These are phyloP conservation scores for Besnoitia besnoiti DNA, from an alignment of 169 alveolate species.

Conservation along the genomic window DNA sequence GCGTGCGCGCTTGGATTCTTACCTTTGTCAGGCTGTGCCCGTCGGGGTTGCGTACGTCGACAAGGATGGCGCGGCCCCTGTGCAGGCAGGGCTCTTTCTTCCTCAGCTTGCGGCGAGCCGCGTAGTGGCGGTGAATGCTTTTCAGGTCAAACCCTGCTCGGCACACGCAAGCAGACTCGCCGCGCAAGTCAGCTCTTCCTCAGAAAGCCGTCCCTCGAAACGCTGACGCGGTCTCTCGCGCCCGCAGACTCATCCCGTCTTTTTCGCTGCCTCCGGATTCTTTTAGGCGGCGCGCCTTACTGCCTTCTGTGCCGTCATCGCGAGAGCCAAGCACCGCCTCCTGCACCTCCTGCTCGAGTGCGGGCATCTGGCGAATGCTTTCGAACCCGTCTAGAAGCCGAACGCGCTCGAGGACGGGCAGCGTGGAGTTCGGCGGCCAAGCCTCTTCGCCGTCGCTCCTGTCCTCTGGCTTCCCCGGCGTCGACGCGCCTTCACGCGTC, in stretches of 20 bases:
- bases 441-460: not conserved
- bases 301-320: not conserved
- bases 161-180: too few species aligned
- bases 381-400: conserved; percentile 18
- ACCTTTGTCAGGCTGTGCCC: not conserved
- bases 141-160: conserved; percentile 1
- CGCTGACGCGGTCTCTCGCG: not conserved
- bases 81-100: not conserved
- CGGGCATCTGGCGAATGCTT: not conserved
- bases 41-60: not conserved
- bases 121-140: conserved; percentile 7
- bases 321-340: not conserved
- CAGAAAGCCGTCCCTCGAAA: too few species aligned
- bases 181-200: too few species aligned
- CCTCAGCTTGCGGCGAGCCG: not conserved
- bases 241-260: not conserved
- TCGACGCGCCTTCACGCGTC: too few species aligned
- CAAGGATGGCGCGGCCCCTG: not conserved
- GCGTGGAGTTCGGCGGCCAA: not conserved
- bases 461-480: not conserved
- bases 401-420: not conserved
- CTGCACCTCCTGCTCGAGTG: not conserved
- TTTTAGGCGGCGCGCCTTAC: not conserved
- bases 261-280: not conserved
- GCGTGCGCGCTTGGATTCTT: not conserved